Base-by-base conservation (phyloP, 2,329 filamentous ascomycete species). In the Colletotrichum cordylinicola region DNA sequence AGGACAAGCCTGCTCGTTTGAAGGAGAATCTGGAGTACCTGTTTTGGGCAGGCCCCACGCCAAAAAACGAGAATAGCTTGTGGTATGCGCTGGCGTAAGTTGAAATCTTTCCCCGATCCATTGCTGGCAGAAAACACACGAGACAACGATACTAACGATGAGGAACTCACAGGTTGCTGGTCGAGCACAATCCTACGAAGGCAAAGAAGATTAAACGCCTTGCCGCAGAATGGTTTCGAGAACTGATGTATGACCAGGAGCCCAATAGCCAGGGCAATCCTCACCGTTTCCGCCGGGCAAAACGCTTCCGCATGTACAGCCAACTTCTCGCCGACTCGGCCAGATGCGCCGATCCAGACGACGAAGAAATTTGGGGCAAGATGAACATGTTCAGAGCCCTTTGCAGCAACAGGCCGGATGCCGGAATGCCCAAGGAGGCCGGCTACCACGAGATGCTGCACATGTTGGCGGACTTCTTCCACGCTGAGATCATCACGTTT, bases 391-490 rank as follows among this genome's bases (percentile, higher is more conserved):
- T 67, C 16, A 69, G 72, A 3, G 66, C 52, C 43, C 35, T 75
- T 4, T 52, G 58, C 31, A 62, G 35, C 8, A 75, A 75, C 24
- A 56, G 58, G 0, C 2, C 7, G 12, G 52, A 37, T 24, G 31
- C 68, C 5, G 72, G 61, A 3, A n/a, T 56, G 62, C 72, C 72
- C 12, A 67, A 21, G 16, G 69, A 72, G 24, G 15, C 68, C 5
- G 68, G 68, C 8, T 75, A 52, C 12, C 69, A 72, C 69, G 72
- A 75, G 61, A 72, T 75, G 68, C 55, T 75, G 31, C 31, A 75
- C n/a, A 52, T 75, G 15, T 8, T 75, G 24, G 72, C 72, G 15
- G 72, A 75, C 55, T 62, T 35, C 37, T 66, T 75, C 24, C 29
- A 21, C 4, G 61, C 61, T 7, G 72, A 75, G 31, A 33, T 75